These are phyloP conservation scores for Pezizomycotina sp. DNA, from an alignment of 2,329 filamentous ascomycete genomes.

Conservation along the genomic window DNA sequence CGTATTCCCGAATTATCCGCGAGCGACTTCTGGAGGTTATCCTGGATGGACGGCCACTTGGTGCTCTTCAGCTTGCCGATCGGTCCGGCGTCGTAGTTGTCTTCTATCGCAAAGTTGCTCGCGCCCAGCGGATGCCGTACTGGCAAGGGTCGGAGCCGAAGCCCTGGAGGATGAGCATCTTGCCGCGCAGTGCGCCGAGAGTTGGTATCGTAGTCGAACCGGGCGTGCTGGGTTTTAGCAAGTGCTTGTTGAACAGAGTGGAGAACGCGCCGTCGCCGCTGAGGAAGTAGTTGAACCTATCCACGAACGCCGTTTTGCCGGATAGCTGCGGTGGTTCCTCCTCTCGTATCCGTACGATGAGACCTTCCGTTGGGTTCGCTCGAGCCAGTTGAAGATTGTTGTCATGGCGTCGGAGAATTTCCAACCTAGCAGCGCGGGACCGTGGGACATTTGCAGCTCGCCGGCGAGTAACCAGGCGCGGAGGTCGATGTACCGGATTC, in stretches of 20 bases:
- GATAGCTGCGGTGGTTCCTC: slow-evolving; percentile 33
- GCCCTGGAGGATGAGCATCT: slow-evolving; percentile 36
- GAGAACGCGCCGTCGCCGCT: slow-evolving; percentile 27
- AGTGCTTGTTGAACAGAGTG: too few relatives aligned
- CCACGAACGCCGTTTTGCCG: too few relatives aligned
- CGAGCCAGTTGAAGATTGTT: slow-evolving; percentile 33
- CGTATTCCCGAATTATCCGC: too few relatives aligned
- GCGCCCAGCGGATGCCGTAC: too few relatives aligned
- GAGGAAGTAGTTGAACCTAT: slow-evolving; percentile 33
- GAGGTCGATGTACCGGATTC: slow-evolving; percentile 37
- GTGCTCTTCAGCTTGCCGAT: too few relatives aligned
- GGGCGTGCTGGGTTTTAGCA: too few relatives aligned
- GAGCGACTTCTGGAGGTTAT: too few relatives aligned
- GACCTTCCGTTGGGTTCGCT: slow-evolving; percentile 33
- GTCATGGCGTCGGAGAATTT: slow-evolving; percentile 32
- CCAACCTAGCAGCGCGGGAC: slow-evolving; percentile 33
- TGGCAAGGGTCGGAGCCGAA: too few relatives aligned
- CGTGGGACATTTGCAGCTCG: slow-evolving; percentile 36
- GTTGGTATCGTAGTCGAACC: too few relatives aligned
- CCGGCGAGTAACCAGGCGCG: slow-evolving; percentile 32
- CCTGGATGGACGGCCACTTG: too few relatives aligned
- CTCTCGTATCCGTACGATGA: slow-evolving; percentile 38
- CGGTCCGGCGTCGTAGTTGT: too few relatives aligned
- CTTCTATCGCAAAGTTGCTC: too few relatives aligned
- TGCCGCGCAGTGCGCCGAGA: slow-evolving; percentile 33